These are phyloP conservation scores for Pugionium cornutum DNA, from an alignment of 345 rosid genomes.

Conservation along the genomic window DNA sequence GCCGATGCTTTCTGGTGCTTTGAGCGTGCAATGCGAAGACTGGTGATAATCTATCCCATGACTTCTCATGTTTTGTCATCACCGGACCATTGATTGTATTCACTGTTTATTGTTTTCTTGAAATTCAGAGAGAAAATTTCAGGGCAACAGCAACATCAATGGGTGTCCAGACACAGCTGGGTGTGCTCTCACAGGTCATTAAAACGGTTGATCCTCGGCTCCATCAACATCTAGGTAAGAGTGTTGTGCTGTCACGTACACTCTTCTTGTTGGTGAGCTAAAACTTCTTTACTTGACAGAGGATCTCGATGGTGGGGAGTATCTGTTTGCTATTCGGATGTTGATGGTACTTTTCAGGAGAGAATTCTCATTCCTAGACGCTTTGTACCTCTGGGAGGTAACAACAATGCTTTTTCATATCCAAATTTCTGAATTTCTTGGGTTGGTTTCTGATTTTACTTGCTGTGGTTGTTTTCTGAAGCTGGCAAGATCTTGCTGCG, in stretches of 20 bases:
- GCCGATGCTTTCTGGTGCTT: slow-evolving; percentile 98
- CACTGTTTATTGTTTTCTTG: slow-evolving; percentile 22
- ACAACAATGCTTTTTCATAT: slow-evolving; percentile 27
- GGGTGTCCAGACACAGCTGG: slow-evolving; percentile 90
- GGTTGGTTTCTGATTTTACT: slow-evolving; percentile 20
- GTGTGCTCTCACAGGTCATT: slow-evolving; percentile 79
- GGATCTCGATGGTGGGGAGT: slow-evolving; percentile 91
- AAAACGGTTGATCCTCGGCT: slow-evolving; percentile 86
- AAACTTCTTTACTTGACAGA: slow-evolving; percentile 48
- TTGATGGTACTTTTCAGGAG: slow-evolving; percentile 95
- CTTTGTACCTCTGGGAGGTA: slow-evolving; percentile 98
- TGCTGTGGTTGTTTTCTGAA: not conserved
- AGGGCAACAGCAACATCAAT: slow-evolving; percentile 67
- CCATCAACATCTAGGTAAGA: slow-evolving; percentile 87
- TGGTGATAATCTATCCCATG: slow-evolving; percentile 48
- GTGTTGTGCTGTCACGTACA: slow-evolving; percentile 9
- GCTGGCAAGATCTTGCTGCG: not conserved
- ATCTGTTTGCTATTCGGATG: slow-evolving; percentile 93
- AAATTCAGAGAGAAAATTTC: slow-evolving; percentile 83
- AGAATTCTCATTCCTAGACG: slow-evolving; percentile 84
- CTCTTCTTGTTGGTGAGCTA: slow-evolving; percentile 18
- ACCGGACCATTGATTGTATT: slow-evolving; percentile 1
- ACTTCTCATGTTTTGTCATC: slow-evolving; percentile 22
- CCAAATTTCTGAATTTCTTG: not conserved
- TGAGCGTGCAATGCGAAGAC: slow-evolving; percentile 84